phyloP scores from a whole-genome alignment of 225 moss, liverwort and hornwort species.

The Climacium dendroides region DNA sequence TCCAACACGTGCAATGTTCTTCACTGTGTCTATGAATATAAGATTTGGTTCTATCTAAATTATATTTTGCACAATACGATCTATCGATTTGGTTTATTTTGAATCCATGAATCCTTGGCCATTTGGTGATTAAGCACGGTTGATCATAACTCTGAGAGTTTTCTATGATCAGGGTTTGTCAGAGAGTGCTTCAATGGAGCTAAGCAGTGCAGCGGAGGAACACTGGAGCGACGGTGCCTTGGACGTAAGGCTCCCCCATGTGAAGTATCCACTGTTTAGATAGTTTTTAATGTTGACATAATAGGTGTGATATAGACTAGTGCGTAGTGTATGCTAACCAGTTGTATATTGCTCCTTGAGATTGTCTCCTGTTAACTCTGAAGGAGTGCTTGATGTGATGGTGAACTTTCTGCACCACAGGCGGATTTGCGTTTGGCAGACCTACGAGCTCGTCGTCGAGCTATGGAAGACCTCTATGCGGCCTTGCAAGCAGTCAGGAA shows the following conservation, averaged over 20 bases:
- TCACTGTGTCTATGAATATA: not conserved
- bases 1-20: not conserved
- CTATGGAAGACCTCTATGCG: slow-evolving; percentile 86
- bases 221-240: slow-evolving; percentile 92
- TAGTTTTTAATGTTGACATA: not conserved
- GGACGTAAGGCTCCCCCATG: slow-evolving; percentile 36
- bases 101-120: not conserved
- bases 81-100: not conserved
- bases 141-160: not conserved
- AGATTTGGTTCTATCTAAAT: not conserved
- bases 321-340: not conserved
- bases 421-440: slow-evolving; percentile 87
- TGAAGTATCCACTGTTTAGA: not conserved
- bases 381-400: not conserved
- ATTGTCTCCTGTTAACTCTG: not conserved
- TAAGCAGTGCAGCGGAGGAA: slow-evolving; percentile 64
- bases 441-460: slow-evolving; percentile 81
- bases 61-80: not conserved
- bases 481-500: slow-evolving; percentile 72
- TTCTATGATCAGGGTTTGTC: slow-evolving; percentile 47
- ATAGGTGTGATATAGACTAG: not conserved
- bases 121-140: not conserved
- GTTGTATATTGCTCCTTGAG: not conserved
- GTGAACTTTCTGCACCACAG: slow-evolving; percentile 4
- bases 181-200: slow-evolving; percentile 67